These are phyloP conservation scores for Erythrobasidium hasegawianum DNA, from an alignment of 1,284 basidiomycete species.

Conservation along the genomic window DNA sequence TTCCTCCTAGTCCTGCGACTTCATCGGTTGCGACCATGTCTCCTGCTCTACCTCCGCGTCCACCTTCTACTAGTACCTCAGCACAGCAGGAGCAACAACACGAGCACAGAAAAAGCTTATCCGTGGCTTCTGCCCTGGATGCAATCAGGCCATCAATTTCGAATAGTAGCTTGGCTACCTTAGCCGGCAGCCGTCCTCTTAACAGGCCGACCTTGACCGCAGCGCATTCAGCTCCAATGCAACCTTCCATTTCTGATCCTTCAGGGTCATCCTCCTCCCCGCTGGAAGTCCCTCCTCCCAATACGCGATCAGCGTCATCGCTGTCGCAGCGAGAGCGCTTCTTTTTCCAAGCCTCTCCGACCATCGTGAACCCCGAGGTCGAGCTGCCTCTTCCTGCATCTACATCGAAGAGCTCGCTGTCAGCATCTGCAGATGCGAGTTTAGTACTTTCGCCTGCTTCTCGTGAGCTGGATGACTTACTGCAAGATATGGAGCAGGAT, in stretches of 20 bases:
- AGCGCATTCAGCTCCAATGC: neutral
- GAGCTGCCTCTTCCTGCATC: too few relatives aligned
- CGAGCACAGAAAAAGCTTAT: neutral
- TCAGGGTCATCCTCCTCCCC: neutral
- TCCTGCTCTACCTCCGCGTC: neutral
- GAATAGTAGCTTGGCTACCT: too few relatives aligned
- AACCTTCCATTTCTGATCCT: neutral
- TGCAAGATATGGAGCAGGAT: too few relatives aligned
- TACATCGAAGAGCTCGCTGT: neutral
- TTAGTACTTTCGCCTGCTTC: too few relatives aligned
- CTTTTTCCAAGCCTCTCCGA: neutral
- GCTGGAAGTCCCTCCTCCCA: neutral
- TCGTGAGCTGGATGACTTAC: too few relatives aligned
- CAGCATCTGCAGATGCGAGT: slow-evolving; percentile 6
- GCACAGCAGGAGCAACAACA: neutral
- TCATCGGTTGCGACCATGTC: slow-evolving; percentile 4
- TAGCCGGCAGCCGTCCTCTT: too few relatives aligned
- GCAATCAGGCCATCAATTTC: neutral
- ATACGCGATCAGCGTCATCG: neutral
- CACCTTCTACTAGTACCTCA: neutral
- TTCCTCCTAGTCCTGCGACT: neutral
- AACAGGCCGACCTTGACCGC: neutral
- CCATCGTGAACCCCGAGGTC: too few relatives aligned
- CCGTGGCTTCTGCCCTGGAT: neutral
- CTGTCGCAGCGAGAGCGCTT: neutral